phyloP scores from a whole-genome alignment of 2,329 filamentous ascomycete genomes.

The Venturia asperata region DNA sequence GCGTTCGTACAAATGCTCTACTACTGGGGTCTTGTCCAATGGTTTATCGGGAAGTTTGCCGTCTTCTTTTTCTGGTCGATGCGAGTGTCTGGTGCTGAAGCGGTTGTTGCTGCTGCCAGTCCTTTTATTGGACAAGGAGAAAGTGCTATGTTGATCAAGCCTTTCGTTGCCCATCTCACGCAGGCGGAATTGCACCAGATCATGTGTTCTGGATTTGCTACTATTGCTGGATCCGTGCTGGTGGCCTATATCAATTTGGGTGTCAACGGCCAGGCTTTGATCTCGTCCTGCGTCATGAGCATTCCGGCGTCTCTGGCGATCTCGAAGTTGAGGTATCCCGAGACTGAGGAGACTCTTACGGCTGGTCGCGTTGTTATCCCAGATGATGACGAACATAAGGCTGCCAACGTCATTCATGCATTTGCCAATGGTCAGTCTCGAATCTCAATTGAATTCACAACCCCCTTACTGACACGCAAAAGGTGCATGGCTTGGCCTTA shows the following conservation, averaged over 20 bases:
- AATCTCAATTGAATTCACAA: background rate
- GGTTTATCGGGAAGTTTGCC: constrained; percentile 83
- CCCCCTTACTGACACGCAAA: background rate
- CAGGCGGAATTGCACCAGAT: constrained; percentile 79
- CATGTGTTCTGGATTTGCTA: constrained; percentile 88
- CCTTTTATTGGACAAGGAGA: constrained; percentile 94
- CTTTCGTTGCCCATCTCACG: constrained; percentile 79
- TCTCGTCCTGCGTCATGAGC: constrained; percentile 92
- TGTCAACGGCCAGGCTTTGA: constrained; percentile 74
- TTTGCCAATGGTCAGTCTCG: constrained; percentile 61
- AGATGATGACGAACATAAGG: constrained; percentile 62
- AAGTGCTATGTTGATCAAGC: constrained; percentile 84
- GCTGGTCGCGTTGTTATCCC: constrained; percentile 74
- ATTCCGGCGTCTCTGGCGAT: constrained; percentile 86
- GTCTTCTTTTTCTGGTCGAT: constrained; percentile 88
- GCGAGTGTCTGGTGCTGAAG: constrained; percentile 80
- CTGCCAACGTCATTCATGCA: constrained; percentile 76
- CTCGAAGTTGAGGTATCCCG: constrained; percentile 83
- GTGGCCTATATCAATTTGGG: constrained; percentile 81
- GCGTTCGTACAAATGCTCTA: constrained; percentile 82
- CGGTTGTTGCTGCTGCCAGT: constrained; percentile 86
- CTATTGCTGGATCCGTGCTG: constrained; percentile 81
- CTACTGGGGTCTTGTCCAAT: constrained; percentile 74
- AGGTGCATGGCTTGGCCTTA: constrained; percentile 69
- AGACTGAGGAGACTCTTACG: constrained; percentile 78